Evolutionary conservation across 305 asterid genomes (phyloP), one percentile per base, ranked within the genome.

Genomic region (Fraxinus albicans): DNA sequence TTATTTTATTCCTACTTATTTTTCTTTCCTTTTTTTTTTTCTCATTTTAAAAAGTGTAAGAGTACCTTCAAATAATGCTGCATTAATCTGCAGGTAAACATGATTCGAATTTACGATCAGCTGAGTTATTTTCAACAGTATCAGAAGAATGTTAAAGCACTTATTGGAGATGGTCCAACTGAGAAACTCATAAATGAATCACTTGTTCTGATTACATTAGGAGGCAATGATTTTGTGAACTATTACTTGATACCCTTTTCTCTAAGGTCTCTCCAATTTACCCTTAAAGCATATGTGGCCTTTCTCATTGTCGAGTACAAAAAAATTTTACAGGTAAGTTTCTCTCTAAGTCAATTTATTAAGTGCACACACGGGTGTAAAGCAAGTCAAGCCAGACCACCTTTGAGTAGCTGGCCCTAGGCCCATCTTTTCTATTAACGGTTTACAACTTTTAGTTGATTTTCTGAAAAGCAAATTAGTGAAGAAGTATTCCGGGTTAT

Each of bases 201-300:
- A 6, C 80, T 93, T 19, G 89, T 90, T 3, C 85, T 90, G 15
- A 85, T 92, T 0, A 91, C 96, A 9, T 76, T 93, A n/a, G 96
- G 97, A 1, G 97, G 97, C 42, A 93, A 93, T 67, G 97, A 93
- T 83, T 93, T 93, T 78, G 97, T 92, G 9, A 93, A 93, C 35
- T 93, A 93, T 7, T 93, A 82, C 80, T 90, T 93, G 87, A 81
- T 91, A 27, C 96, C 97, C 21, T 82, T 35, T 40, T 91, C 94
- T 0, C 12, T 77, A 7, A 90, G 96, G 81, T 90, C 97, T 55
- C 91, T 80, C 12, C 92, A 93, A 31, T 93, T 82, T 44, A 29
- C 90, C 60, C 82, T 92, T 50, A 88, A 86, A 5, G 83, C 86
- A 36, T 93, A 88, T 79, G 92, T 93, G 35, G 88, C 91, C 5